Conservation (phyloP, 129 eudicot species). For the Flaveria brownii region DNA sequence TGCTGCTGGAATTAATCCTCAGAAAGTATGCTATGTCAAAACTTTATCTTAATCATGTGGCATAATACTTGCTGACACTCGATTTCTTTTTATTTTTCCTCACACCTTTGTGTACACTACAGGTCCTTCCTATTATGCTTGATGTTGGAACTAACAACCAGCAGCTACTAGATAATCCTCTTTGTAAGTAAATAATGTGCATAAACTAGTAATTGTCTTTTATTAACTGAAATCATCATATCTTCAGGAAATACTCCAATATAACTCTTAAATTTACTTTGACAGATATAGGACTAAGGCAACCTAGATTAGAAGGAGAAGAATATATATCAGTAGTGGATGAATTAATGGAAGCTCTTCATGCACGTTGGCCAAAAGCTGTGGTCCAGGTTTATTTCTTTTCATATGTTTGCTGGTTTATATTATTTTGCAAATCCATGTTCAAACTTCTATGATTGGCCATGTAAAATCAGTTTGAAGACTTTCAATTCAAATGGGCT, state of each 20-base stretch:
- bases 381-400: slow-evolving; percentile 78
- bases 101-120: slow-evolving; percentile 17
- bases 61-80: slow-evolving; percentile 16
- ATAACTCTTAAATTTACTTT: slow-evolving; percentile 30
- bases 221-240: slow-evolving; percentile 18
- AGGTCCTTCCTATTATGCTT: slow-evolving; percentile 97
- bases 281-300: slow-evolving; percentile 90
- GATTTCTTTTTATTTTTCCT: no score
- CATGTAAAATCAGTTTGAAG: slow-evolving; percentile 72
- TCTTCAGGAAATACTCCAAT: not conserved
- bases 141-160: slow-evolving; percentile 97
- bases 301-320: slow-evolving; percentile 94
- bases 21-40: slow-evolving; percentile 59
- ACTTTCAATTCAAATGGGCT: slow-evolving; percentile 98
- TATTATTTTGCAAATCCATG: not conserved
- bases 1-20: slow-evolving; percentile 99
- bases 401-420: not conserved
- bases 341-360: slow-evolving; percentile 98
- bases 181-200: slow-evolving; percentile 59
- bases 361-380: slow-evolving; percentile 98
- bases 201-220: slow-evolving; percentile 2
- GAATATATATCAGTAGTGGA: slow-evolving; percentile 88
- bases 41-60: slow-evolving; percentile 4
- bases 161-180: slow-evolving; percentile 81
- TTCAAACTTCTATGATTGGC: slow-evolving; percentile 22